Base-by-base conservation (phyloP, 2,329 filamentous ascomycete genomes). In the Blumeria graminis region DNA sequence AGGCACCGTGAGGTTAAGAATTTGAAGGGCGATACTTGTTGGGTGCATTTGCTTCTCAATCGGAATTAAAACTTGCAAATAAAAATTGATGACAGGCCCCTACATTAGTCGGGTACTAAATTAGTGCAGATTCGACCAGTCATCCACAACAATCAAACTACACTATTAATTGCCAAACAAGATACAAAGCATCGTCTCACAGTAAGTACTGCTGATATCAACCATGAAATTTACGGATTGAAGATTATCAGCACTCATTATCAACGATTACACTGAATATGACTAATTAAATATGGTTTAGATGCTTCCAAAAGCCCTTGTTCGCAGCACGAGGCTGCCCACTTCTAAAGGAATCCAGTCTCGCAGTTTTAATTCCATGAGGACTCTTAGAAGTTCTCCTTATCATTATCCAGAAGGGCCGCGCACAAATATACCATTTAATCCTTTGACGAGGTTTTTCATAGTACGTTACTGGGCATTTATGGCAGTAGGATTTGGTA, bases 381-480 rank as follows among this genome's bases (percentile, higher is more conserved):
- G 86, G 68, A 73, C 84, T 69, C 87, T 86, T 71, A 74, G 94
- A 69, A 79, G 76, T 66, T 93, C 86, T 69, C 89, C 89, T 62
- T 95, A 94, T 82, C 92, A 98, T 78, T 98, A 98, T 76, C 84
- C 90, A 65, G 90, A 96, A 76, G 92, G 90, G 62, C 86, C 90
- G 68, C 84, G 87, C 72, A 82, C 78, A 76, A 96, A 95, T 79
- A 73, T 98, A 63, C 92, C 92, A 63, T 98, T 98, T 81, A 94
- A 98, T 78, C 85, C 92, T 63, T 77, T 86, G 74, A 90, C 82
- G 69, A 86, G 81, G 73, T 84, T 77, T 74, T 98, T 98, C 70
- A 78, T 74, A 63, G 60, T 86, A 64, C 77, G 82, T 72, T 98
- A 84, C 81, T 93, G 87, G 84, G 69, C 69, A 61, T 92, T 85